Evolutionary conservation across 352 stramenopile species (phyloP).

Genomic region (Pythium phragmitis): DNA sequence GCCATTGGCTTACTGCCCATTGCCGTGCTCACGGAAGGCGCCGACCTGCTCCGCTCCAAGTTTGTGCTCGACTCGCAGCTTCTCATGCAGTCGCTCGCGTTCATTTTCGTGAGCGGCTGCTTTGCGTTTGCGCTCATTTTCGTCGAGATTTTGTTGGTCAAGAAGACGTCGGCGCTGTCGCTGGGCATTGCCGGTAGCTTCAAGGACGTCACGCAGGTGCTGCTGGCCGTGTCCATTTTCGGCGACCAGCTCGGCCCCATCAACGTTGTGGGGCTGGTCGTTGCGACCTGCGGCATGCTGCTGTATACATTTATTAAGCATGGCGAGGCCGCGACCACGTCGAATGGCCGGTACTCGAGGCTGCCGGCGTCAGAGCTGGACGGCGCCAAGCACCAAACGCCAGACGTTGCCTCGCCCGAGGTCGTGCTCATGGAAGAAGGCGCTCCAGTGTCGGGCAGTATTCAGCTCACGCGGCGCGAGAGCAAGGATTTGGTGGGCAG

Average conservation of each 20-base stretch:
- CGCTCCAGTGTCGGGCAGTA: neutral
- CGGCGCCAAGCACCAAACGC: neutral
- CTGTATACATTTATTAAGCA: constrained; percentile 77
- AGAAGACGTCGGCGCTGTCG: constrained; percentile 82
- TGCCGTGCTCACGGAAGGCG: constrained; percentile 50
- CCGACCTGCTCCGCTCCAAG: constrained; percentile 47
- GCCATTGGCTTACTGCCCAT: constrained; percentile 73
- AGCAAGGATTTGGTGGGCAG: constrained; percentile 59
- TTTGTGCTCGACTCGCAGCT: constrained; percentile 53
- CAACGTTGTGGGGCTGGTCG: constrained; percentile 63
- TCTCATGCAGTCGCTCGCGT: constrained; percentile 49
- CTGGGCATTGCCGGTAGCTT: constrained; percentile 75
- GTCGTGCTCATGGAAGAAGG: constrained; percentile 38
- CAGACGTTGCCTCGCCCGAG: constrained; percentile 15
- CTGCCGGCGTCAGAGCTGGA: constrained; percentile 21
- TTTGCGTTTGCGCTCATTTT: constrained; percentile 69
- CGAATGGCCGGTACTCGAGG: constrained; percentile 27
- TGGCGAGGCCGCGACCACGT: constrained; percentile 27
- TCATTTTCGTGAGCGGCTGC: constrained; percentile 67
- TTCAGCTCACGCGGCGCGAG: constrained; percentile 52
- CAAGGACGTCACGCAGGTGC: constrained; percentile 79
- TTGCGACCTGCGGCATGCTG: constrained; percentile 69
- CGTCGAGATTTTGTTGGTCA: constrained; percentile 80
- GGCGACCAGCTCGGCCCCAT: constrained; percentile 59
- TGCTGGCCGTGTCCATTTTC: constrained; percentile 77